These are phyloP conservation scores for Gonapodya prolifera DNA, from an alignment of 192 early-diverging fungal species.

Conservation along the genomic window DNA sequence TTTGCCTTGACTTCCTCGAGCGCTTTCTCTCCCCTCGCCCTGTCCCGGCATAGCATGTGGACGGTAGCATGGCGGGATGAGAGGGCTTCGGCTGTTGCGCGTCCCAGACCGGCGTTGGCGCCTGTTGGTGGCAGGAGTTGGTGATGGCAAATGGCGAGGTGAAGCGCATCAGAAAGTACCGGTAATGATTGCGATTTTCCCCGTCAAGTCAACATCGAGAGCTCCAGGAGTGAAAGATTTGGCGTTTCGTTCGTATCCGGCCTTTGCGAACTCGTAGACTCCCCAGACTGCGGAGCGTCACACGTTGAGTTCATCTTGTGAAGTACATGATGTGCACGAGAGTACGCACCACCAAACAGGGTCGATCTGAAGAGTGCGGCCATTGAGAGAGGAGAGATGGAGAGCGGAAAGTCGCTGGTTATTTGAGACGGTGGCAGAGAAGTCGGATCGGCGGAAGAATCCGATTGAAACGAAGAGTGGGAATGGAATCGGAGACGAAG, in stretches of 20 bases:
- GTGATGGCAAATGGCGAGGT: too few species aligned
- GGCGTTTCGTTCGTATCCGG: neutral
- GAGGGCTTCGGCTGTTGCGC: neutral
- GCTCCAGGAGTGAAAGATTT: neutral
- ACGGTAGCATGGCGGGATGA: neutral
- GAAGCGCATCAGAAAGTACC: too few species aligned
- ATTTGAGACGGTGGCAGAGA: neutral
- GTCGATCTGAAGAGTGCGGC: neutral
- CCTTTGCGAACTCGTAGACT: neutral
- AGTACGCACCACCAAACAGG: too few species aligned
- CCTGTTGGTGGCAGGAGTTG: too few species aligned
- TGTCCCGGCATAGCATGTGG: neutral
- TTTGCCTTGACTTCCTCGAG: conserved; percentile 3
- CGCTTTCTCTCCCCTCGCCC: neutral
- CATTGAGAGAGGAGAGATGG: neutral
- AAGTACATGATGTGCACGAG: too few species aligned
- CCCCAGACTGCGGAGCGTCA: neutral
- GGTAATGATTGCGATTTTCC: conserved; percentile 18
- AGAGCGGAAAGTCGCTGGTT: neutral
- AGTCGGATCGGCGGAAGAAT: too few species aligned
- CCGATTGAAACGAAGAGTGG: too few species aligned
- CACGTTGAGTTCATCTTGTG: too few species aligned
- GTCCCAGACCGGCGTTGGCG: neutral
- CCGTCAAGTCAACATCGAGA: conserved; percentile 13
- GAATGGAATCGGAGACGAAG: too few species aligned